Percentiles rank a stretch among this genome's conserved stretches.
phyloP scores from a whole-genome alignment of 202 grass and related monocot genomes.

The Digitaria exilis region DNA sequence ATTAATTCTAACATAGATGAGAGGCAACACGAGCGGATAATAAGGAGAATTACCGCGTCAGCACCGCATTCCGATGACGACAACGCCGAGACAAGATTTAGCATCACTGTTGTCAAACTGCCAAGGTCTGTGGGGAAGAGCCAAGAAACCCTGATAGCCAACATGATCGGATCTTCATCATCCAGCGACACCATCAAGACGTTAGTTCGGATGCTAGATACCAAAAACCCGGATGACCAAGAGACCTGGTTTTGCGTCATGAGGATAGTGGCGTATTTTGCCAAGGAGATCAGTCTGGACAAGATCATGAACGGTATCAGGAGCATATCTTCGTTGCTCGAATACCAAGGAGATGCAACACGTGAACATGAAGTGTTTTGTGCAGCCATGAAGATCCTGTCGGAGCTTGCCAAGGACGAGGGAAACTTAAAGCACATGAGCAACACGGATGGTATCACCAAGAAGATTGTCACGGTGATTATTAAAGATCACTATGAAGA shows the following conservation, averaged over 20 bases:
- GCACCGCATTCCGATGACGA: too few relatives aligned
- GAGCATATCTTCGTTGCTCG: background rate
- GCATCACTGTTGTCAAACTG: too few relatives aligned
- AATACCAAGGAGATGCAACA: background rate
- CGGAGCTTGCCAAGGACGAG: background rate
- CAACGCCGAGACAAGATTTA: too few relatives aligned
- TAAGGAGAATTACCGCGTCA: too few relatives aligned
- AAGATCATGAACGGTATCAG: background rate
- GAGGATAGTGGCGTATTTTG: background rate
- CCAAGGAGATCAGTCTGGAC: background rate
- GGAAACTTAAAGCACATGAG: background rate
- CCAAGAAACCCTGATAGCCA: background rate
- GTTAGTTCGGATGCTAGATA: background rate
- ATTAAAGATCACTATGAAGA: too few relatives aligned
- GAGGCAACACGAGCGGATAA: too few relatives aligned
- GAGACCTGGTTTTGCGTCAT: background rate
- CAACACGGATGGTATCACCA: background rate
- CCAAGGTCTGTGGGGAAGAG: too few relatives aligned
- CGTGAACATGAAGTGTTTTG: too few relatives aligned
- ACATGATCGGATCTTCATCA: background rate
- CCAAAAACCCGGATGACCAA: background rate
- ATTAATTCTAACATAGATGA: too few relatives aligned
- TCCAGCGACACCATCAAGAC: background rate
- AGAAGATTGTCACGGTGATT: too few relatives aligned
- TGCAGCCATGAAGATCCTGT: background rate